phyloP scores from a whole-genome alignment of 306 rosid species.

The Medicago ruthenica region DNA sequence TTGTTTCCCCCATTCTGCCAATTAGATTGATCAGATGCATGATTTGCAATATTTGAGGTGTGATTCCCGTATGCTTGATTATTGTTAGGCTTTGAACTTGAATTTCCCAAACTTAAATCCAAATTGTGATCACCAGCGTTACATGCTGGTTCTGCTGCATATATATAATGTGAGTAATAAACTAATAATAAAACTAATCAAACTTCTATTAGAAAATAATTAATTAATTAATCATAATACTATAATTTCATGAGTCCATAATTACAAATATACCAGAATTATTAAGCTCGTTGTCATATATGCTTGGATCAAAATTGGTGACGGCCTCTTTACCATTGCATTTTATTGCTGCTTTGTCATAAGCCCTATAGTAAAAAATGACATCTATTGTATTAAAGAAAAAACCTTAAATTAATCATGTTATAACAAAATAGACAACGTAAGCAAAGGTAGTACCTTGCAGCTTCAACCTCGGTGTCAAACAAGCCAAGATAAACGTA shows the following conservation, averaged over 20 bases:
- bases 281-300: constrained; percentile 81
- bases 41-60: constrained; percentile 36
- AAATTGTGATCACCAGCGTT: constrained; percentile 59
- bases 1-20: constrained; percentile 51
- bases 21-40: constrained; percentile 43
- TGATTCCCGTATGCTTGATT: constrained; percentile 42
- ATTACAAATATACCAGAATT: constrained; percentile 61
- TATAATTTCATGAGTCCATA: not conserved
- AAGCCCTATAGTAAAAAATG: constrained; percentile 64
- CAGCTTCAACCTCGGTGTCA: constrained; percentile 96
- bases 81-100: constrained; percentile 50
- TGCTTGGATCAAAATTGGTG: constrained; percentile 98
- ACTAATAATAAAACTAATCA: not conserved
- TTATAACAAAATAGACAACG: not conserved
- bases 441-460: constrained; percentile 58
- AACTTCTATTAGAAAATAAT: not conserved
- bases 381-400: too few species aligned
- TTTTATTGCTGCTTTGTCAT: constrained; percentile 97
- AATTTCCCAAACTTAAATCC: constrained; percentile 76
- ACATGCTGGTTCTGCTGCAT: constrained; percentile 51
- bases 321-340: constrained; percentile 98
- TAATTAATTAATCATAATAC: not conserved
- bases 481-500: constrained; percentile 95
- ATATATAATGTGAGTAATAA: not conserved
- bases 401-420: constrained; percentile 21